A percentile compares a stretch with the other conserved stretches of the same genome.
Conservation (phyloP, 73 alveolate genomes). For the Paramecium sexaurelia region DNA sequence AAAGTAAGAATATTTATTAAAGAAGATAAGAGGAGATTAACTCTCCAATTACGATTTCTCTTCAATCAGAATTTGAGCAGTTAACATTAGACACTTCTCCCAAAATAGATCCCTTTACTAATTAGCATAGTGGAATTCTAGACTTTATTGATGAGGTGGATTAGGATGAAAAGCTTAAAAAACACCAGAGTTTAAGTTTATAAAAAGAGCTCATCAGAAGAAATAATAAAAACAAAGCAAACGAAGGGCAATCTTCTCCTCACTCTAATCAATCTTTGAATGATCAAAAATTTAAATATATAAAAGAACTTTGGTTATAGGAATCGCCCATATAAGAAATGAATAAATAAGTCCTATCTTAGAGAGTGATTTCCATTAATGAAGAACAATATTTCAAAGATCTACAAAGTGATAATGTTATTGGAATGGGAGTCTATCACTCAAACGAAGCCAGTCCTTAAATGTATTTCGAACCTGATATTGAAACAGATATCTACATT, state of each 20-base stretch:
- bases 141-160: constrained; percentile 21
- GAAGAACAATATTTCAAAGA: constrained; percentile 19
- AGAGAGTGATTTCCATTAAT: constrained; percentile 10
- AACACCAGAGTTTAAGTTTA: neutral
- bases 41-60: neutral
- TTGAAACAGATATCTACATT: constrained; percentile 38
- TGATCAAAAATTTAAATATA: constrained; percentile 30
- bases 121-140: neutral
- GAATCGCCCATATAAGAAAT: constrained; percentile 9
- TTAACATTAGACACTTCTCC: constrained; percentile 55
- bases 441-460: constrained; percentile 26
- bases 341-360: neutral
- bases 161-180: neutral
- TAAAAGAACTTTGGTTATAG: constrained; percentile 36
- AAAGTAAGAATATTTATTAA: neutral
- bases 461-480: constrained; percentile 43
- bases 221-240: neutral
- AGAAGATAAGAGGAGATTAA: neutral
- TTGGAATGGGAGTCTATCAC: constrained; percentile 18
- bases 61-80: constrained; percentile 16
- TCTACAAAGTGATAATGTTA: neutral
- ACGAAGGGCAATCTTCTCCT: constrained; percentile 33
- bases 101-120: neutral
- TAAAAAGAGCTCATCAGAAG: neutral
- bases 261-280: constrained; percentile 6